Percentiles rank a stretch among this genome's conserved stretches.
Conservation (phyloP, 176 grass and related monocot species). For the Carex pumila region DNA sequence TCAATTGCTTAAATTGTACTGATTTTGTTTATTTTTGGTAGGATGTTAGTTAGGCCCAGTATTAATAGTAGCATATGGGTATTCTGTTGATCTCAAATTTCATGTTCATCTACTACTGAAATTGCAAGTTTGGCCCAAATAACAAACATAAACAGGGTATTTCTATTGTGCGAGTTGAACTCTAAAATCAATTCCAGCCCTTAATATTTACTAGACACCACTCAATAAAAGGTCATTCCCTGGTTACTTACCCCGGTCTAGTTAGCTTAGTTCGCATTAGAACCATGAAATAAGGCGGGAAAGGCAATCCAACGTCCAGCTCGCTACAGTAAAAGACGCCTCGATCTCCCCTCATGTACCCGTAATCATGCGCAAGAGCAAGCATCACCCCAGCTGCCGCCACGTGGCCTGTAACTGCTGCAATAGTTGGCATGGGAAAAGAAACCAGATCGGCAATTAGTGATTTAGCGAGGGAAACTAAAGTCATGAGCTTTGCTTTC, state of each 20-base stretch:
- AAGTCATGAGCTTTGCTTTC: slow-evolving; percentile 12
- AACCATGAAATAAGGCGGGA: slow-evolving; percentile 51
- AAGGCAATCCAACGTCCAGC: slow-evolving; percentile 71
- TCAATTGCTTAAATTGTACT: neutral
- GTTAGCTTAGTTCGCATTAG: slow-evolving; percentile 60
- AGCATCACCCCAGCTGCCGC: slow-evolving; percentile 50
- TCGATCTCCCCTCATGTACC: slow-evolving; percentile 74
- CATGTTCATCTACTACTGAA: neutral
- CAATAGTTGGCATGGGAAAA: slow-evolving; percentile 77
- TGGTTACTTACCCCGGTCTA: neutral
- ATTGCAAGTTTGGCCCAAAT: no score
- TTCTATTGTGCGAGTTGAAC: neutral
- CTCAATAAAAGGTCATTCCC: neutral
- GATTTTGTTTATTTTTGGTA: neutral
- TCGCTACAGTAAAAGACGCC: slow-evolving; percentile 90
- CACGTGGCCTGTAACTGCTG: slow-evolving; percentile 73
- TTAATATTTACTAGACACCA: no score
- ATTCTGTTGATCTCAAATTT: neutral
- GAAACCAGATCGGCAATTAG: slow-evolving; percentile 55
- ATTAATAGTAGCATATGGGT: neutral
- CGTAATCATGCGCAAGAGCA: slow-evolving; percentile 77
- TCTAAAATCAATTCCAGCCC: neutral
- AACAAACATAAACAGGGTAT: neutral
- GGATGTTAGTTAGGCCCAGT: neutral
- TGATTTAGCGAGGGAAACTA: slow-evolving; percentile 35